Base-by-base conservation (phyloP, 139 green algal species). In the Microglena sp. region DNA sequence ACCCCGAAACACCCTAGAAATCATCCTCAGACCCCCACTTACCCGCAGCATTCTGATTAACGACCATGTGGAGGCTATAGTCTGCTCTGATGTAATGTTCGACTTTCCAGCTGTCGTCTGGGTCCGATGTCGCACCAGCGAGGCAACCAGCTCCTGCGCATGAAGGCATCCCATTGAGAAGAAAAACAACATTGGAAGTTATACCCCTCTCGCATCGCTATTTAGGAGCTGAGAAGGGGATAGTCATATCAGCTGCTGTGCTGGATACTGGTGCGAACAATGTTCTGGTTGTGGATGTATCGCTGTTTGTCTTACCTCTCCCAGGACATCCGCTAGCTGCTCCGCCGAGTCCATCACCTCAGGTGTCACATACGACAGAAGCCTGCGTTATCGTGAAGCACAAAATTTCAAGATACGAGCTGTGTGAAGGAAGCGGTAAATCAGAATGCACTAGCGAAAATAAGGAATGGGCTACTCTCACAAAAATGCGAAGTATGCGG, bases 291-390 rank as follows among this genome's bases (percentile, higher is more conserved):
- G n/a, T n/a, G n/a, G n/a, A n/a, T n/a, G n/a, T n/a, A n/a, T 63
- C 11, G 18, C 1, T 46, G 29, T 57, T 27, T 29, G 11, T n/a
- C 45, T 18, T 50, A 79, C 73, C 73, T 75, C 73, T 31, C 73
- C 73, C 2, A 79, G 46, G 28, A 79, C 58, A 34, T 79, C 73
- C 0, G 50, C 58, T 1, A 79, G 63, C 57, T 74, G 67, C 33
- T 79, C 73, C 22, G 67, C 67, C 4, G 73, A 75, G 31, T 79
- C 73, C 24, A 79, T 26, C 8, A 75, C 73, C 40, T 79, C 73
- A 40, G 68, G 46, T 5, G 73, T 75, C 2, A 79, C 66, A 32
- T 72, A 74, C 0, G 67, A 73, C 4, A 79, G 60, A 4, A 79
- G 46, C n/a, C 73, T 79, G 67, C 44, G 22, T 21, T 1, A 28